Evolutionary conservation across 2,329 filamentous ascomycete species (phyloP), one percentile per base, ranked within the genome.

Genomic region (Ascochyta fabae): DNA sequence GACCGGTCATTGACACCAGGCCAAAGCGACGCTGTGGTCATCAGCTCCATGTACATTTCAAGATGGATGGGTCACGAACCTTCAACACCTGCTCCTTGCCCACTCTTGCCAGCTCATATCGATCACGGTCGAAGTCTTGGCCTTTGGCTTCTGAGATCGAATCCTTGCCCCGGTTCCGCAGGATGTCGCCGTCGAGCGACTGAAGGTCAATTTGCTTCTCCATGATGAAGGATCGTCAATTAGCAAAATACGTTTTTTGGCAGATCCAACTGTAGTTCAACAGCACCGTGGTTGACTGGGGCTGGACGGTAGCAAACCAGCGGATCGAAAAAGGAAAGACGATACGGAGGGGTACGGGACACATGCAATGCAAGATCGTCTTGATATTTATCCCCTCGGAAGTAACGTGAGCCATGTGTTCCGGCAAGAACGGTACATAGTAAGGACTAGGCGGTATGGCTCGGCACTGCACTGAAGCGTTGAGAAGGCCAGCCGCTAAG

Each of bases 1-100:
- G 63, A 26, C 73, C 73, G 6, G 72, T 72, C 68, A 75, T 75
- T 26, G 67, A 70, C 42, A 75, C 67, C 48, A 76, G 47, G 15
- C 72, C 72, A 35, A 76, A 76, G 40, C 71, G 71, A 35, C 73
- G 72, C 73, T 75, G 41, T 15, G 22, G 22, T 12, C 8, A n/a
- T 67, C 43, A 71, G 58, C 29, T 27, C 7, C 16, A 2, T 3
- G 9, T 42, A 15, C 15, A 26, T 19, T 7, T 44, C 22, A 31
- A 40, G 15, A 2, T 16, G 23, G 2, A 10, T 6, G n/a, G 12
- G 24, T 19, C 2, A 45, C 64, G 26, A 34, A 75, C 73, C 66
- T 75, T 75, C 57, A 75, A 42, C 19, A 74, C 71, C 46, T 74
- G 67, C 53, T 72, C 55, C 45, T 75, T 75, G 45, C 72, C 72